These are phyloP conservation scores for Paraglomus occultum DNA, from an alignment of 192 early-diverging fungal genomes.

Conservation along the genomic window DNA sequence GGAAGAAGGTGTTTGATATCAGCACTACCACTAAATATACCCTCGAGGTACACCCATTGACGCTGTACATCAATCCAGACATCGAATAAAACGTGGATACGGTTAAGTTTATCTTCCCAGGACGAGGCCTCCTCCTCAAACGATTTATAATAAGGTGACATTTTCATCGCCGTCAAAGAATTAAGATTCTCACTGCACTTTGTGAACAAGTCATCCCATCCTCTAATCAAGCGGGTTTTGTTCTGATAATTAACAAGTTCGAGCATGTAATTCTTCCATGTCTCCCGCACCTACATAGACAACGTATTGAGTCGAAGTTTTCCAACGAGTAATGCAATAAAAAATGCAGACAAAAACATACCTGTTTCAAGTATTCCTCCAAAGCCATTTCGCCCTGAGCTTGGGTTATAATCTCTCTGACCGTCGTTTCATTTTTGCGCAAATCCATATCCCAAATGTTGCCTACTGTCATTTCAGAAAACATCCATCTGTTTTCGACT, in stretches of 20 bases:
- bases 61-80: conserved; percentile 99
- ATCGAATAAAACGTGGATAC: conserved; percentile 95
- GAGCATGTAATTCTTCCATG: conserved; percentile 88
- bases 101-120: conserved; percentile 98
- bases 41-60: conserved; percentile 99
- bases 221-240: conserved; percentile 93
- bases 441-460: conserved; percentile 95
- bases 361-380: conserved; percentile 95
- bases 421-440: conserved; percentile 76
- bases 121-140: conserved; percentile 95
- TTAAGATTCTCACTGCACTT: conserved; percentile 95
- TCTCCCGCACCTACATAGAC: conserved; percentile 60
- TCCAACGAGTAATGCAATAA: neutral
- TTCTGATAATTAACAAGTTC: conserved; percentile 98
- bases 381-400: conserved; percentile 99
- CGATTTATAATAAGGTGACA: conserved; percentile 95
- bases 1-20: conserved; percentile 98
- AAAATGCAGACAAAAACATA: conserved; percentile 11
- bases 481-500: conserved; percentile 62
- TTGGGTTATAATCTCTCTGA: conserved; percentile 85
- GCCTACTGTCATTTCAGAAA: conserved; percentile 90
- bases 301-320: neutral
- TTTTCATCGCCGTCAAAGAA: conserved; percentile 94
- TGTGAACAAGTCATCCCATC: conserved; percentile 98
- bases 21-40: conserved; percentile 93